A percentile compares a stretch with the other conserved stretches of the same genome.
Evolutionary conservation across 2,329 filamentous ascomycete genomes (phyloP).

Genomic region (Aureobasidium sp.): DNA sequence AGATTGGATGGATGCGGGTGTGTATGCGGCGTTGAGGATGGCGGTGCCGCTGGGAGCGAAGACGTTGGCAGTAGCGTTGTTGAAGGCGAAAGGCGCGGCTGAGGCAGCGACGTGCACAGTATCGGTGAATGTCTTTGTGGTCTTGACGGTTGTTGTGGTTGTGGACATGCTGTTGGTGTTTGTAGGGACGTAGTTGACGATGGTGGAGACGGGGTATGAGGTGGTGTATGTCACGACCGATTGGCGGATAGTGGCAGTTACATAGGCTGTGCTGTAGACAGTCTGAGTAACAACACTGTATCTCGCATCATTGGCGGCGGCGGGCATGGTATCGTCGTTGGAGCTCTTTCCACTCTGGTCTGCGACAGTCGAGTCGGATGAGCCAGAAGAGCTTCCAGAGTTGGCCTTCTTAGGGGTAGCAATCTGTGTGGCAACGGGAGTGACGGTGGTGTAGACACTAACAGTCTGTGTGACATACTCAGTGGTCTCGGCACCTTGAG

Average conservation of each 20-base stretch:
- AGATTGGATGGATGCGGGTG: not conserved
- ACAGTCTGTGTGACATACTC: conserved; percentile 10
- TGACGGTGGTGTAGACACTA: conserved; percentile 5
- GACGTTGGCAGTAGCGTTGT: conserved; percentile 6
- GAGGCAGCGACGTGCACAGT: not conserved
- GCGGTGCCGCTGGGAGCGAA: not conserved
- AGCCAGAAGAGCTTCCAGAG: not conserved
- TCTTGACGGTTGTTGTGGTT: conserved; percentile 2
- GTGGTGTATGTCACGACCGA: conserved; percentile 7
- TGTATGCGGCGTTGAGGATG: not conserved
- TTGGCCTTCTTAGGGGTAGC: not conserved
- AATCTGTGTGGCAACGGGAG: not conserved
- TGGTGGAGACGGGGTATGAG: not conserved
- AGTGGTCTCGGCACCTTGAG: conserved; percentile 1
- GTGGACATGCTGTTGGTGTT: not conserved
- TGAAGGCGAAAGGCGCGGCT: conserved; percentile 6
- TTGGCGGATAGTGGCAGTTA: conserved; percentile 9
- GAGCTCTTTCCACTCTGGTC: not conserved
- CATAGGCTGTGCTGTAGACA: conserved; percentile 3
- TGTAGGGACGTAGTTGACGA: not conserved
- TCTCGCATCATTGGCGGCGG: not conserved
- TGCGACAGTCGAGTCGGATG: not conserved
- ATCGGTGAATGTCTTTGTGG: conserved; percentile 4
- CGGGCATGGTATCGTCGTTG: not conserved
- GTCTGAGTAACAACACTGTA: conserved; percentile 6